Percentiles rank a stretch among this genome's conserved stretches.
These are phyloP conservation scores for Eucalyptus tenuipes DNA, from an alignment of 345 rosid species.

Conservation along the genomic window DNA sequence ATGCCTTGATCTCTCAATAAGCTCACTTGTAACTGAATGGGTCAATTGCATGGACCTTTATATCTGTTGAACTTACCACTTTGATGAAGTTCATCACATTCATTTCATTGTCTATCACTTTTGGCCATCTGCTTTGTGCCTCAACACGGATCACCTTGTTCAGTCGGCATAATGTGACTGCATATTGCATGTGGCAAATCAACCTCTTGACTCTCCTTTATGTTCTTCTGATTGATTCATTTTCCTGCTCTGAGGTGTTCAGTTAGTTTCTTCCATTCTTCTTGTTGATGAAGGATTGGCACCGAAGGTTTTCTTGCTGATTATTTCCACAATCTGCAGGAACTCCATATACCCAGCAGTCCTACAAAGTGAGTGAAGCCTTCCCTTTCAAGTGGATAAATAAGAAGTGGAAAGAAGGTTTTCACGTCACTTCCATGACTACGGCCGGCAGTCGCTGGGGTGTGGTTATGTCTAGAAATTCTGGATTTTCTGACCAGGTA, in stretches of 20 bases:
- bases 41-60: background rate
- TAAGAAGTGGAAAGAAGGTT: constrained; percentile 99
- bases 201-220: background rate
- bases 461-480: constrained; percentile 89
- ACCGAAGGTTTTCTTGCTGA: background rate
- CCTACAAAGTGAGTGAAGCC: constrained; percentile 96
- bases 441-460: constrained; percentile 95
- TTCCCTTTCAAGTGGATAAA: constrained; percentile 98
- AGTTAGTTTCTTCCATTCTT: background rate
- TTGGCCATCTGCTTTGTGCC: background rate
- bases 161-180: background rate
- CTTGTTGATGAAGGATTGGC: background rate
- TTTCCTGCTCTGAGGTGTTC: background rate
- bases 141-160: background rate
- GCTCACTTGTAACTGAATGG: background rate
- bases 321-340: constrained; percentile 29
- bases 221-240: background rate
- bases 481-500: constrained; percentile 89
- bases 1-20: background rate
- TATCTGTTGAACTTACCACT: background rate
- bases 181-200: background rate
- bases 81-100: background rate
- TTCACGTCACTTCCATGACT: constrained; percentile 95
- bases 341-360: constrained; percentile 92
- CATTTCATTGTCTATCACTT: background rate